Evolutionary conservation across 2,329 filamentous ascomycete genomes (phyloP).

Genomic region (Nannizziopsis barbatae): DNA sequence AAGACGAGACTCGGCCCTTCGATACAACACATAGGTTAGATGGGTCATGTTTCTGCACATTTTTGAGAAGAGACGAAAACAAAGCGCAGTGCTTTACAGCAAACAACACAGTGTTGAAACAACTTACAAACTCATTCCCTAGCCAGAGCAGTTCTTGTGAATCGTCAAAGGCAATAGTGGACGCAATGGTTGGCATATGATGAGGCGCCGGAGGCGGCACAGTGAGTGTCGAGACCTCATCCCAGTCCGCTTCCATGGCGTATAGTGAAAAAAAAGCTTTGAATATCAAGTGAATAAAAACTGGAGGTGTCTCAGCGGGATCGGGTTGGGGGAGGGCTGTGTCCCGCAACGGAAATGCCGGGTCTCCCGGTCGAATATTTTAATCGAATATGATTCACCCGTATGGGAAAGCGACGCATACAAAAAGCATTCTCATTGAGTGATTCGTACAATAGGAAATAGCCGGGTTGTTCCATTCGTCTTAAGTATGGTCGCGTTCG

Average conservation of each 20-base stretch:
- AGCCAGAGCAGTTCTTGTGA: slow-evolving; percentile 84
- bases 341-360: neutral
- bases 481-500: neutral
- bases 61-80: too few relatives aligned
- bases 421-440: slow-evolving; percentile 26
- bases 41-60: too few relatives aligned
- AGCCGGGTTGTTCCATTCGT: neutral
- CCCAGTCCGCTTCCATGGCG: slow-evolving; percentile 40
- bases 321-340: neutral
- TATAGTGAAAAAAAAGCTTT: neutral
- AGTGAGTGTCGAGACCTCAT: slow-evolving; percentile 67
- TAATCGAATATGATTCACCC: slow-evolving; percentile 17
- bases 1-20: slow-evolving; percentile 79
- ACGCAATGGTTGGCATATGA: slow-evolving; percentile 58
- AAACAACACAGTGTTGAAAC: neutral
- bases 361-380: slow-evolving; percentile 12
- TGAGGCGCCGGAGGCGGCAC: slow-evolving; percentile 66
- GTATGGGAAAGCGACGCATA: slow-evolving; percentile 24
- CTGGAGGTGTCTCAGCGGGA: neutral
- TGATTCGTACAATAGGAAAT: neutral
- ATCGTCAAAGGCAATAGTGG: slow-evolving; percentile 79
- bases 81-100: too few relatives aligned
- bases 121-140: slow-evolving; percentile 73
- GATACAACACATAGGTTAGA: neutral
- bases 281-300: neutral